phyloP scores from a whole-genome alignment of 2,329 filamentous ascomycete species.

The Verruconis gallopava region DNA sequence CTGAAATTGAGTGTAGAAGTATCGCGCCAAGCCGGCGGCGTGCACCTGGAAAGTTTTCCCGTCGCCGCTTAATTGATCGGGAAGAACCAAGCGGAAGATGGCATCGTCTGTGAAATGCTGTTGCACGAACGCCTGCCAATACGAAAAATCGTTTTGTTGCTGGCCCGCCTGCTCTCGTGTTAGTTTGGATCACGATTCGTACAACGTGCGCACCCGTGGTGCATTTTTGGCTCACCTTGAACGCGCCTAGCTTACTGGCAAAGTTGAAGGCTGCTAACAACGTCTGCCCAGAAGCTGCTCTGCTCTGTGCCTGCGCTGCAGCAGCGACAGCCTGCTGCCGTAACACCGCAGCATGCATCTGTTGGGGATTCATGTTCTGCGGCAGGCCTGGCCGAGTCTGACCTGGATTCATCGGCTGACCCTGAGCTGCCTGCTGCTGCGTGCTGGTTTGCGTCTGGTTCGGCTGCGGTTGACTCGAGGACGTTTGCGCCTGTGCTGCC shows the following conservation, averaged over 20 bases:
- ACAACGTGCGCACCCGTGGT: neutral
- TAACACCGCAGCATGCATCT: conserved; percentile 13
- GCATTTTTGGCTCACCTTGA: conserved; percentile 45
- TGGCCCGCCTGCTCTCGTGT: conserved; percentile 32
- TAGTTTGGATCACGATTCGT: conserved; percentile 4
- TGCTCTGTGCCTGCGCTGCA: conserved; percentile 17
- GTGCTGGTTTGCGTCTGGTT: conserved; percentile 14
- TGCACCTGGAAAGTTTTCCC: conserved; percentile 81
- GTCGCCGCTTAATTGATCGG: conserved; percentile 37
- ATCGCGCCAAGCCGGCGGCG: conserved; percentile 68
- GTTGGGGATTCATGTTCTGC: conserved; percentile 17
- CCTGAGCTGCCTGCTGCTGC: conserved; percentile 28
- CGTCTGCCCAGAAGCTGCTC: conserved; percentile 28
- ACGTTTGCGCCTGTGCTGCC: conserved; percentile 16
- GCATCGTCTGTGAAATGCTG: conserved; percentile 70
- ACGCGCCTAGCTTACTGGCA: conserved; percentile 42
- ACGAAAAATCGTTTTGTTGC: conserved; percentile 53
- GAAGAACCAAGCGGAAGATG: conserved; percentile 61
- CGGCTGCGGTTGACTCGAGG: conserved; percentile 23
- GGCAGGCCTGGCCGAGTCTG: conserved; percentile 23
- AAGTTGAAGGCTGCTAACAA: conserved; percentile 43
- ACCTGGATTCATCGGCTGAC: conserved; percentile 27
- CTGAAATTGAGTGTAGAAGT: conserved; percentile 80
- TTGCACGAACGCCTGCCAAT: conserved; percentile 70
- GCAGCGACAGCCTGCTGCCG: conserved; percentile 13